Evolutionary conservation across 2,329 filamentous ascomycete species (phyloP).

Genomic region (Zarea fungicola): DNA sequence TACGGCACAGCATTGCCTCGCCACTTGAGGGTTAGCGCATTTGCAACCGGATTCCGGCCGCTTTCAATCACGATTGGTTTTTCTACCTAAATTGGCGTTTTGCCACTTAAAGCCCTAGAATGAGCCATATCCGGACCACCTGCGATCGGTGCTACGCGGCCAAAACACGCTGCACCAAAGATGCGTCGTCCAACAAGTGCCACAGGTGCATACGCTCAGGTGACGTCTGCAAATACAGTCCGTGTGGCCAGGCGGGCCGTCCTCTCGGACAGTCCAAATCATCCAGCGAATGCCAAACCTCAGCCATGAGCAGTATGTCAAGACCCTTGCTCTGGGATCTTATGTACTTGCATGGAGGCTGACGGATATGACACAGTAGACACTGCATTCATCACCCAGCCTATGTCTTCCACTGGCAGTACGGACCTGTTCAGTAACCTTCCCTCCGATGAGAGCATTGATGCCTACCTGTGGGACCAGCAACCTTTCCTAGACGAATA

Average conservation of each 20-base stretch:
- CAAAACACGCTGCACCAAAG: background rate
- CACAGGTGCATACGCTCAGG: background rate
- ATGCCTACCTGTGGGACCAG: background rate
- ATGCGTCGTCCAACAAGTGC: background rate
- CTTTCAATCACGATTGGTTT: no score
- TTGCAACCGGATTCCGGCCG: no score
- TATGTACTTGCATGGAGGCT: background rate
- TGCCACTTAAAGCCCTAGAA: no score
- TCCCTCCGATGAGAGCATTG: background rate
- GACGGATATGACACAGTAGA: background rate
- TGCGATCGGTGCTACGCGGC: background rate
- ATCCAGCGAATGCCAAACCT: background rate
- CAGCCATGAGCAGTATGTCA: background rate
- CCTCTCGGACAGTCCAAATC: slow-evolving; percentile 7
- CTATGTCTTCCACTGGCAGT: background rate
- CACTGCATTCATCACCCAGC: background rate
- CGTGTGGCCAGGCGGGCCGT: slow-evolving; percentile 23
- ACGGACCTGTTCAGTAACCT: background rate
- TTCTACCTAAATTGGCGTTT: no score
- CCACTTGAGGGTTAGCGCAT: no score
- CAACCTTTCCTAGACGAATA: background rate
- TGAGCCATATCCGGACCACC: background rate
- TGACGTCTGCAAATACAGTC: background rate
- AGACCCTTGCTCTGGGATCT: background rate
- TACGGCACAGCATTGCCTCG: no score